These are phyloP conservation scores for Suillus weaverae DNA, from an alignment of 768 basidiomycete genomes.

Conservation along the genomic window DNA sequence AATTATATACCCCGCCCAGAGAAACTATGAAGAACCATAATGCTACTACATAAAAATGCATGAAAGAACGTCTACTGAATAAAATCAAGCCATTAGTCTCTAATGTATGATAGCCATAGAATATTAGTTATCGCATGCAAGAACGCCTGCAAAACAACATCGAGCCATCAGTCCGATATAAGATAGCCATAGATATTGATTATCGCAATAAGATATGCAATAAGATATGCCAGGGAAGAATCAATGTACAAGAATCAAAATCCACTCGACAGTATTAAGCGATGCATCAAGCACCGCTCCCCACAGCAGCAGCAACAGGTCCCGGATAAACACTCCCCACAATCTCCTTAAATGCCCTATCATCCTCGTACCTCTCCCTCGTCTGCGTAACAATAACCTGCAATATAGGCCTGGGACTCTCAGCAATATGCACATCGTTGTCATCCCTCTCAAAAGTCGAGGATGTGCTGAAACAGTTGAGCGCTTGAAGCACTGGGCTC, in stretches of 20 bases:
- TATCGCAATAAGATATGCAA: not conserved
- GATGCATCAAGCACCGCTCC: not conserved
- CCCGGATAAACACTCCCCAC: slow-evolving; percentile 30
- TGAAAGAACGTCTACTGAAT: not conserved
- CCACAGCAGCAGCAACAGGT: slow-evolving; percentile 13
- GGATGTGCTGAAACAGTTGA: slow-evolving; percentile 36
- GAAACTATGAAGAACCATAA: not conserved
- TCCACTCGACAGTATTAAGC: not conserved
- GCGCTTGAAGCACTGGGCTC: slow-evolving; percentile 27
- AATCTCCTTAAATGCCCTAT: slow-evolving; percentile 32
- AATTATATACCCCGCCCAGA: not conserved
- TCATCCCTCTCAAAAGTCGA: slow-evolving; percentile 35
- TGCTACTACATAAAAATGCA: not conserved
- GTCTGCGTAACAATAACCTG: slow-evolving; percentile 37
- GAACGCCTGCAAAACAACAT: not conserved
- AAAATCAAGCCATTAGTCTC: not conserved
- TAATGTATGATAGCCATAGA: not conserved
- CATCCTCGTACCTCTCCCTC: slow-evolving; percentile 35
- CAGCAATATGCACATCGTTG: slow-evolving; percentile 17
- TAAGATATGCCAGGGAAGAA: not conserved
- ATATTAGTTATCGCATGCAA: not conserved
- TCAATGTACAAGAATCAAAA: not conserved
- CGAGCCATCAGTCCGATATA: not conserved
- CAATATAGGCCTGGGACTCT: slow-evolving; percentile 18
- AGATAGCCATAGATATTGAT: not conserved